Evolutionary conservation across 2,329 filamentous ascomycete genomes (phyloP), one percentile per base, ranked within the genome.

Genomic region (Colletotrichum ledebouriae): DNA sequence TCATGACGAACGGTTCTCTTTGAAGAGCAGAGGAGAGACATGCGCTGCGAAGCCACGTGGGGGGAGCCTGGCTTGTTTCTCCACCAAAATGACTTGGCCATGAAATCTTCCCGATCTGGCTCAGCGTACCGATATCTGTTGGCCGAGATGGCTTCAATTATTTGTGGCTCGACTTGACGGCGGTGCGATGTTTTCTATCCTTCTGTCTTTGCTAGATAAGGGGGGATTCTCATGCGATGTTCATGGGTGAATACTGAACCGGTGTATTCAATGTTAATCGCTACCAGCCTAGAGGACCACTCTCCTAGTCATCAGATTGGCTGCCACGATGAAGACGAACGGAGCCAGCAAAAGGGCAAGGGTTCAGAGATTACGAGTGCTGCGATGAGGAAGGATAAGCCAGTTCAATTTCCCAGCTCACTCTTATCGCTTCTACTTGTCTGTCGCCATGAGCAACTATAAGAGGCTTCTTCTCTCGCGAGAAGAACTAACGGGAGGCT

Each of bases 1-100:
- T 37, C 12, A 13, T 39, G 34, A 39, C 34, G 34, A 39, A 25
- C 25, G 25, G 25, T 5, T 25, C 25, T 25, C 25, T 13, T 39
- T 13, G 34, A 39, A 39, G 3, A 39, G 10, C 34, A 13, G 12
- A 39, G 10, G 6, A 13, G 12, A 10, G 34, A 12, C 25, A 34
- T 52, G 15, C 37, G 25, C 49, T 29, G 34, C 34, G 29, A 50
- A 9, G 34, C 39, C 59, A 50, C 47, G 46, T 42, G 59, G 59
- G 25, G 4, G 11, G 47, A 53, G 44, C 37, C 46, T 39, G 39
- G 25, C 34, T 13, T 15, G 50, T 12, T 20, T 25, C 29, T 22
- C 60, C 41, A 39, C 20, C 13, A 0, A 17, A 53, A 64, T n/a
- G 37, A 52, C 62, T 64, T 64, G 62, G 62, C 55, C 62, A 53